Evolutionary conservation across 2,329 filamentous ascomycete species (phyloP), one percentile per base, ranked within the genome.

Genomic region (Penicillium sp.): DNA sequence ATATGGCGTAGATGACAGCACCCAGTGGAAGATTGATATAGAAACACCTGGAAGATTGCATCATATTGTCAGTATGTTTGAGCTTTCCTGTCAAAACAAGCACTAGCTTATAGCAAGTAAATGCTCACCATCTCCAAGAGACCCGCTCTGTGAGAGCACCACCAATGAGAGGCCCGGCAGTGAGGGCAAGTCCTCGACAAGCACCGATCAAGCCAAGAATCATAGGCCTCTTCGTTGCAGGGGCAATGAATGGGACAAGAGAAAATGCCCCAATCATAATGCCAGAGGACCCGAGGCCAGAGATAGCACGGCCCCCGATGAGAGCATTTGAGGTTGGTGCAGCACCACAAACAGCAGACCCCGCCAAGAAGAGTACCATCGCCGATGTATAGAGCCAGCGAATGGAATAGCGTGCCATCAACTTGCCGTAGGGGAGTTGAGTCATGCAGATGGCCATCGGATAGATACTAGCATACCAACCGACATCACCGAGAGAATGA

Each of bases 401-500:
- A 34, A 66, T 65, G 47, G 62, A 60, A 58, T 67, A 71, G 56
- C 63, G 67, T 29, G 56, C 71, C 61, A 66, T 75, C 39, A 75
- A 14, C 27, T 66, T 69, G 7, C 71, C 73, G 47, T 53, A 73
- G 53, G 62, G 46, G 1, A 68, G 59, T 27, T 75, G 72, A 8
- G 77, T 66, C 2, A 74, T 70, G 40, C 55, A 54, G n/a, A 31
- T n/a, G 48, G 51, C 59, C 3, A 67, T 47, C 9, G 66, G 49
- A 42, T 60, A 67, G n/a, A 82, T 79, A 36, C 82, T 83, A 9
- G 81, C 83, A 67, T 86, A 86, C 84, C 84, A 87, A 49, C 83
- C 83, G 55, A 86, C 48, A 9, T 47, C 45, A 13, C 13, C 3
- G 13, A 42, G 16, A 7, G 36, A 42, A 27, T 49, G 9, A 32